These are phyloP conservation scores for Melampsora americana DNA, from an alignment of 1,284 basidiomycete species.

Conservation along the genomic window DNA sequence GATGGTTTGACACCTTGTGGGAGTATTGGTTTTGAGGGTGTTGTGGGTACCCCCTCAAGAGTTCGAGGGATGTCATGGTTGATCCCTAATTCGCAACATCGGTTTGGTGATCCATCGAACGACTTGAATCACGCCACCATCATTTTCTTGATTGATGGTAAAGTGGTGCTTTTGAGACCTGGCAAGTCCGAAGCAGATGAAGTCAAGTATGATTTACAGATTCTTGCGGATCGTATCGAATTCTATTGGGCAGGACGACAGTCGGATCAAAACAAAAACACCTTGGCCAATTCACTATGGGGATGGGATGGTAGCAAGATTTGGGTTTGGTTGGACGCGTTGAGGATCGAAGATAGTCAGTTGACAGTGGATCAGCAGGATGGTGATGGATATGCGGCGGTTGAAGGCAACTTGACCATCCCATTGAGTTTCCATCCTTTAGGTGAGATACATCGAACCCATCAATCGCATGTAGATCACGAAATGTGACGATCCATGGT, in stretches of 20 bases:
- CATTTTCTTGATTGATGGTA: slow-evolving; percentile 91
- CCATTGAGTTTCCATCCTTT: slow-evolving; percentile 90
- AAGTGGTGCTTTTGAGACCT: slow-evolving; percentile 72
- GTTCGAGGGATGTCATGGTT: slow-evolving; percentile 96
- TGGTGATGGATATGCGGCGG: slow-evolving; percentile 58
- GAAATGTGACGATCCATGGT: background rate
- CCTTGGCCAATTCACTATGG: slow-evolving; percentile 95
- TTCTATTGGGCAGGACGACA: slow-evolving; percentile 89
- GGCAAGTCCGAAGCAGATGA: slow-evolving; percentile 59
- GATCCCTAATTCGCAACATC: slow-evolving; percentile 87
- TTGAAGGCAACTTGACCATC: slow-evolving; percentile 88
- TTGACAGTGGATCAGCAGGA: slow-evolving; percentile 45
- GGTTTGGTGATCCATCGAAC: slow-evolving; percentile 86
- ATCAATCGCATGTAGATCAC: background rate
- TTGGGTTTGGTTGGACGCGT: slow-evolving; percentile 89
- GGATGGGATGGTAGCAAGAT: slow-evolving; percentile 88
- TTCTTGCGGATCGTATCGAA: slow-evolving; percentile 90
- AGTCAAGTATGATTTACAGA: slow-evolving; percentile 95
- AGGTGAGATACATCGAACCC: slow-evolving; percentile 62
- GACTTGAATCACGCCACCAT: slow-evolving; percentile 92
- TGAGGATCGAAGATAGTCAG: slow-evolving; percentile 69
- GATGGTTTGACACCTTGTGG: slow-evolving; percentile 64
- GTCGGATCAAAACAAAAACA: slow-evolving; percentile 74
- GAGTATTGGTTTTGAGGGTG: slow-evolving; percentile 88
- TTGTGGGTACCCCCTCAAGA: slow-evolving; percentile 76